Evolutionary conservation across 2,329 filamentous ascomycete species (phyloP), one percentile per base, ranked within the genome.

Genomic region (Teratosphaeria destructans): DNA sequence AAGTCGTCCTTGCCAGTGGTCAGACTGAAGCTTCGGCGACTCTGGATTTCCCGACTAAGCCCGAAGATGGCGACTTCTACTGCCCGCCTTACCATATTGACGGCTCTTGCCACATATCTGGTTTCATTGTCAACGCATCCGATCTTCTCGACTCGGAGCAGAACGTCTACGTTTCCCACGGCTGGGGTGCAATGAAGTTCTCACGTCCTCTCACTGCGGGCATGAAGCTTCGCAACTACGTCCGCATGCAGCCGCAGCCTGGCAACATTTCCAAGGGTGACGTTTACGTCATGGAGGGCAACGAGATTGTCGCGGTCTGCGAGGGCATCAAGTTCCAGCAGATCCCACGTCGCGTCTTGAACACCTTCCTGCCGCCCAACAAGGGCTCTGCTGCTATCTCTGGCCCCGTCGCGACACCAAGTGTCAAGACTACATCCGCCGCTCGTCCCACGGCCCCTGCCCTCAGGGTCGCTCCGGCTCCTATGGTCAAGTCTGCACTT

Each of bases 241-340:
- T 85, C 57, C 80, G 82, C 67, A 85, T 85, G 83, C 79, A 83
- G 67, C 78, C 78, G 32, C 75, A 78, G 64, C 76, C 78, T 26
- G 75, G 78, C 62, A 82, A 82, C 64, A 78, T 83, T 64, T 81
- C 78, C 60, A 78, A 81, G 57, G 82, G 82, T 66, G 82, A 84
- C 71, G 82, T 85, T 49, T 84, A 83, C 72, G 78, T 84, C 65
- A 78, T 84, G 65, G 79, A 83, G 29, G 80, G 79, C n/a, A 77
- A 81, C 55, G 79, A 83, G 64, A 80, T 84, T 61, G 76, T 85
- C 61, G 82, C 81, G 59, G 73, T 84, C 61, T 80, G 83, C 60
- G 79, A 79, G 57, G 83, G 85, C 56, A 78, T 88, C 65, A 85
- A 84, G 73, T 88, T 88, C 77, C 82, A 84, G 70, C 79, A 82